These are phyloP conservation scores for Diversispora epigaea DNA, from an alignment of 192 early-diverging fungal species.

Conservation along the genomic window DNA sequence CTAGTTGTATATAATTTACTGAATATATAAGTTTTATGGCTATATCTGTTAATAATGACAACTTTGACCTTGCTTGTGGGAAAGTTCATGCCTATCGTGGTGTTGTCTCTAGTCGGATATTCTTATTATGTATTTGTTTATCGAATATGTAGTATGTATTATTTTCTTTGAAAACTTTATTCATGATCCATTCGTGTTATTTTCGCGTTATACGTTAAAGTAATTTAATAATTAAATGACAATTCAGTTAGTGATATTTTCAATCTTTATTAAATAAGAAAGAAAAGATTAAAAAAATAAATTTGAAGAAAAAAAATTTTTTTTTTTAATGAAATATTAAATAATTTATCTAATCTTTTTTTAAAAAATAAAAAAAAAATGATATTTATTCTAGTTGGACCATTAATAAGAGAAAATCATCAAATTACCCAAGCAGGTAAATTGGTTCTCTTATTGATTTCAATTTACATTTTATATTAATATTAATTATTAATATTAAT, in stretches of 20 bases:
- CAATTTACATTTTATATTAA: background rate
- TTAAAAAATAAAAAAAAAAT: background rate
- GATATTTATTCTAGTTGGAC: background rate
- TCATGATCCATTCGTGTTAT: background rate
- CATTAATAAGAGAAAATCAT: background rate
- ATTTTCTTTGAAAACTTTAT: background rate
- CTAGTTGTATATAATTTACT: background rate
- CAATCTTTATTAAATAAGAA: too few species aligned
- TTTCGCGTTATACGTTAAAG: background rate
- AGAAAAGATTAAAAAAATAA: too few species aligned
- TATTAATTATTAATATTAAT: background rate
- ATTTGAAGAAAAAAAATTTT: too few species aligned
- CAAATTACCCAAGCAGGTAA: conserved; percentile 1
- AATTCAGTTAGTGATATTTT: too few species aligned
- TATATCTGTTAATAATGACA: conserved; percentile 21
- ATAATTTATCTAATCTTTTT: background rate
- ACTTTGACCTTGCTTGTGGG: conserved; percentile 19
- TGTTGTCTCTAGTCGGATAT: conserved; percentile 24
- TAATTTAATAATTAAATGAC: background rate
- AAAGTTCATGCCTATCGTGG: conserved; percentile 28
- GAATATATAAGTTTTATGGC: background rate
- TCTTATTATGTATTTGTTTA: conserved; percentile 30
- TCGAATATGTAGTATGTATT: conserved; percentile 31
- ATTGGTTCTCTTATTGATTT: background rate
- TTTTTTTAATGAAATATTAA: too few species aligned